Evolutionary conservation across 306 rosid species (phyloP).

Genomic region (Vigna nakashimae): DNA sequence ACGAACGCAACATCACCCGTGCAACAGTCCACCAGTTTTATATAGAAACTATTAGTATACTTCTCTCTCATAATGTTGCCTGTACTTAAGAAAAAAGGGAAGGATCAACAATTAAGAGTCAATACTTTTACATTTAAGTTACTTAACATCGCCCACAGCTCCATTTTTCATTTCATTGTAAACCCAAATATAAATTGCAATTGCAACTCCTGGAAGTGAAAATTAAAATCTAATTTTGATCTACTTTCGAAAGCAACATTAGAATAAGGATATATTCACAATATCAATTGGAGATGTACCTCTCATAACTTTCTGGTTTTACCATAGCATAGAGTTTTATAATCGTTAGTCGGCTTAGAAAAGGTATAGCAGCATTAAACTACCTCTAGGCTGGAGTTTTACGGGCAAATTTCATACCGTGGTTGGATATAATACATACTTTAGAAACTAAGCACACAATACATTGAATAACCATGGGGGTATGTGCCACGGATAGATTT

Average conservation of each 20-base stretch:
- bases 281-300: neutral
- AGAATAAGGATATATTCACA: neutral
- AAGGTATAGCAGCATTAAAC: neutral
- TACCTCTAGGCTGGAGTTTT: neutral
- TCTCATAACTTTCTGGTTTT: neutral
- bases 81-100: neutral
- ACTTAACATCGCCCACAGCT: conserved; percentile 13
- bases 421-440: neutral
- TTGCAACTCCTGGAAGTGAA: neutral
- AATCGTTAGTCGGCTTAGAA: neutral
- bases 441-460: neutral
- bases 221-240: neutral
- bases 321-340: neutral
- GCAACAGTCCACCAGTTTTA: neutral
- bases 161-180: neutral
- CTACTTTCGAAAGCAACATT: neutral
- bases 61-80: neutral
- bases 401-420: neutral
- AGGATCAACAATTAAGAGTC: neutral
- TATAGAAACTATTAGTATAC: neutral
- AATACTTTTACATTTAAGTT: conserved; percentile 13
- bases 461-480: neutral
- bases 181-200: neutral
- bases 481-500: neutral
- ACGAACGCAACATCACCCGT: neutral